phyloP scores from a whole-genome alignment of 306 rosid species.

The Quercus glauca region DNA sequence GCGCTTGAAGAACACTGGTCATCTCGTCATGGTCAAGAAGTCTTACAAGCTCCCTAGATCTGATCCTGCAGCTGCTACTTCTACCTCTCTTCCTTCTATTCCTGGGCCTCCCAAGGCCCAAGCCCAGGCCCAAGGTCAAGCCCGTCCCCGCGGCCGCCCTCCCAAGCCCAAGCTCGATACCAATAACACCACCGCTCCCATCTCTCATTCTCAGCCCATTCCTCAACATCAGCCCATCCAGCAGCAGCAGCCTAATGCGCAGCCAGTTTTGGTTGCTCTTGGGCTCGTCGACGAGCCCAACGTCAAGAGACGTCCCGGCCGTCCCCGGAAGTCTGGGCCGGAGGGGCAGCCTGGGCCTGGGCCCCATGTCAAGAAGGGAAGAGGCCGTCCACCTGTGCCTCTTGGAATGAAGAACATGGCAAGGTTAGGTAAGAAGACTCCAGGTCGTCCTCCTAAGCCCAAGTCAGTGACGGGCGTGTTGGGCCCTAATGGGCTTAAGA shows the following conservation, averaged over 20 bases:
- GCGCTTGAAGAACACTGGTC: conserved; percentile 59
- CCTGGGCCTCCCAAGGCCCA: conserved; percentile 15
- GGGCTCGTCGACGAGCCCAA: conserved; percentile 58
- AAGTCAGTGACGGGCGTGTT: conserved; percentile 16
- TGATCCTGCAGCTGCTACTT: conserved; percentile 14
- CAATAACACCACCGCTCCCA: not conserved
- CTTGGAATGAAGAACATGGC: conserved; percentile 16
- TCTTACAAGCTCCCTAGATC: conserved; percentile 78
- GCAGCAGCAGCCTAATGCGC: conserved; percentile 31
- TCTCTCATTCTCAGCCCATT: not conserved
- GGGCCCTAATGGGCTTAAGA: conserved; percentile 39
- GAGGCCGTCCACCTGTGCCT: conserved; percentile 71
- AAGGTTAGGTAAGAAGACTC: conserved; percentile 27
- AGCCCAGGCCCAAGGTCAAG: conserved; percentile 27
- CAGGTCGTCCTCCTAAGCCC: conserved; percentile 58
- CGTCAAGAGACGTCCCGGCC: conserved; percentile 48
- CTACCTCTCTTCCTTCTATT: not conserved
- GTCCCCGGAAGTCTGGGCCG: conserved; percentile 39
- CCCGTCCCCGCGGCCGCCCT: conserved; percentile 57
- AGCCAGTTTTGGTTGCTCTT: conserved; percentile 62
- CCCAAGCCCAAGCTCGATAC: conserved; percentile 44
- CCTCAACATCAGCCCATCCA: not conserved
- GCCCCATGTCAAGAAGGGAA: conserved; percentile 14
- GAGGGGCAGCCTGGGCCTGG: conserved; percentile 8
- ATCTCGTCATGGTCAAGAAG: conserved; percentile 62